Conservation (phyloP, 139 green algal species). For the Chlamydomonas eustigma region DNA sequence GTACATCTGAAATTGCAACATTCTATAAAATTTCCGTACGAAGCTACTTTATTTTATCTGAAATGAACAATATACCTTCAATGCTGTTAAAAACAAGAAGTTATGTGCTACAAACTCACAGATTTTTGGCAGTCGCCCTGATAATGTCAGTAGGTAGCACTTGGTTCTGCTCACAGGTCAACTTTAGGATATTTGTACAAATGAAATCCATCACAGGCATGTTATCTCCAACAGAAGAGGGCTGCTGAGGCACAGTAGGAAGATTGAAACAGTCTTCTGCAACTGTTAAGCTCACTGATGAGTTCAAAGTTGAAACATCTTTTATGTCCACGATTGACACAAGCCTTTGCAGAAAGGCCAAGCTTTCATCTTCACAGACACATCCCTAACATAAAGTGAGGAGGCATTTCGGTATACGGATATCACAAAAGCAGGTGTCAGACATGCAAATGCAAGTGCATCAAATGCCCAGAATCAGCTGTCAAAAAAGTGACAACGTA, state of each 20-base stretch:
- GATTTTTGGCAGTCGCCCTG: background rate
- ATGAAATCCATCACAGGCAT: conserved; percentile 5
- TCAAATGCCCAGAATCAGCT: background rate
- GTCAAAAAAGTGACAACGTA: too few relatives aligned
- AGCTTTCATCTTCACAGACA: background rate
- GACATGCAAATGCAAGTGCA: background rate
- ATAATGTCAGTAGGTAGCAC: conserved; percentile 3
- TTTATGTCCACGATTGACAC: background rate
- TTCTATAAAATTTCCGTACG: too few relatives aligned
- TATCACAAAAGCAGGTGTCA: background rate
- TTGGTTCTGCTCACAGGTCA: background rate
- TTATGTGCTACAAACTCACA: too few relatives aligned
- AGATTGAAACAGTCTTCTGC: background rate
- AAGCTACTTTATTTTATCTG: too few relatives aligned
- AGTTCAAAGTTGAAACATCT: background rate
- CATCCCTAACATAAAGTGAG: background rate
- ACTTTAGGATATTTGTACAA: conserved; percentile 3
- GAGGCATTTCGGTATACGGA: background rate
- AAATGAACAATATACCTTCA: too few relatives aligned
- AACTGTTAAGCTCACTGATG: background rate
- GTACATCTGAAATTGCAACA: too few relatives aligned
- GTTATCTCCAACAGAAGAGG: background rate
- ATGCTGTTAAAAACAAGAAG: too few relatives aligned
- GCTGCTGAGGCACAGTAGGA: background rate
- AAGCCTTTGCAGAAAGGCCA: background rate